These are phyloP conservation scores for Teratosphaeria nubilosa DNA, from an alignment of 2,329 filamentous ascomycete genomes.

Conservation along the genomic window DNA sequence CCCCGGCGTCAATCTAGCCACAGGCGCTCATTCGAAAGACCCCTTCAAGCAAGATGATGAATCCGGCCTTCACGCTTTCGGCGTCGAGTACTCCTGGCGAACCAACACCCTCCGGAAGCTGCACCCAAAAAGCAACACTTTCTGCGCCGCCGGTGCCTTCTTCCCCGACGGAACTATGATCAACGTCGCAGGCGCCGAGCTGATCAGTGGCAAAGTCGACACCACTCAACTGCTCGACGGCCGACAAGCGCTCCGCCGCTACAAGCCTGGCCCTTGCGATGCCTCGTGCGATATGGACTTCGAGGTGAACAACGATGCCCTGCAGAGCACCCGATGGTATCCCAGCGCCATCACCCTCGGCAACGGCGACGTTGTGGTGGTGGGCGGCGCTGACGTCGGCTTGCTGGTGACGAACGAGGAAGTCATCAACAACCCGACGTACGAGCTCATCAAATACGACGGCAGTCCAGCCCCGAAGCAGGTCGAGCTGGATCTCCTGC, in stretches of 20 bases:
- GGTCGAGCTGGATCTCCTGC: constrained; percentile 30
- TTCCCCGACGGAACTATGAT: background rate
- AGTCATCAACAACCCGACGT: constrained; percentile 49
- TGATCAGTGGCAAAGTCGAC: background rate
- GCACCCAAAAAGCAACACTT: background rate
- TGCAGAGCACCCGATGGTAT: background rate
- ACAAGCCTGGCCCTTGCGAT: background rate
- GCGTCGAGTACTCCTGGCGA: background rate
- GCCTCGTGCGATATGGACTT: background rate
- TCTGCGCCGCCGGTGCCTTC: background rate
- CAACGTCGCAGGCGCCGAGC: background rate
- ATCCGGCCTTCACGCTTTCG: background rate
- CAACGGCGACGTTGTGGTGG: background rate
- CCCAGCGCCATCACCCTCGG: background rate
- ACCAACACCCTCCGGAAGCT: background rate
- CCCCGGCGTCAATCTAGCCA: background rate
- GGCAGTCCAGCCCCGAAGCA: constrained; percentile 30
- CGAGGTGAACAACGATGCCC: background rate
- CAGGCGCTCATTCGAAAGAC: background rate
- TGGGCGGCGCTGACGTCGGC: background rate
- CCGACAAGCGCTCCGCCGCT: background rate
- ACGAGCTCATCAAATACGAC: constrained; percentile 44
- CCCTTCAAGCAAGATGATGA: background rate
- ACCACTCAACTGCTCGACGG: background rate
- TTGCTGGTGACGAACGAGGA: background rate